Evolutionary conservation across 2,329 filamentous ascomycete species (phyloP).

Genomic region (Rutstroemia sp.): DNA sequence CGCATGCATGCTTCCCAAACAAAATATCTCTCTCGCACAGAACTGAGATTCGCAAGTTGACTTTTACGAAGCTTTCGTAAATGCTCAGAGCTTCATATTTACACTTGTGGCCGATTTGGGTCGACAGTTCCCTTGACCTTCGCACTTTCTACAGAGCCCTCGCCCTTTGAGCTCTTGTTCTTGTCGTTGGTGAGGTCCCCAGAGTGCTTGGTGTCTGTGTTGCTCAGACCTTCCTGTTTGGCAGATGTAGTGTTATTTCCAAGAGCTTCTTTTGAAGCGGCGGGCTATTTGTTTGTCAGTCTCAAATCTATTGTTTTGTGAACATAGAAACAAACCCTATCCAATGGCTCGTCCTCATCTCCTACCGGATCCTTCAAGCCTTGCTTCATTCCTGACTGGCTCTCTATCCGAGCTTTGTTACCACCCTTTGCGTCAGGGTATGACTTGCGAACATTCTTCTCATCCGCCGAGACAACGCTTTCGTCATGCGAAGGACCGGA

Average conservation of each 20-base stretch:
- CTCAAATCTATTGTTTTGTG: background rate
- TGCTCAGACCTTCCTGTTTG: slow-evolving; percentile 47
- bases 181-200: slow-evolving; percentile 35
- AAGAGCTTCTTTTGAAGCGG: slow-evolving; percentile 25
- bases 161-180: slow-evolving; percentile 48
- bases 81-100: background rate
- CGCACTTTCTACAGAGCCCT: slow-evolving; percentile 47
- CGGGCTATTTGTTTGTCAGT: slow-evolving; percentile 14
- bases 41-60: too few species aligned
- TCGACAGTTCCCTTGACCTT: slow-evolving; percentile 45
- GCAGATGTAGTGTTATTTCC: slow-evolving; percentile 37
- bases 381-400: slow-evolving; percentile 25
- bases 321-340: slow-evolving; percentile 13
- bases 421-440: slow-evolving; percentile 33
- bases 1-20: slow-evolving; percentile 9
- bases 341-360: slow-evolving; percentile 19
- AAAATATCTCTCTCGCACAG: too few species aligned
- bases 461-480: slow-evolving; percentile 16
- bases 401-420: slow-evolving; percentile 33
- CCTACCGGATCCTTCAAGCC: slow-evolving; percentile 10
- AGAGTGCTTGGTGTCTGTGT: slow-evolving; percentile 44
- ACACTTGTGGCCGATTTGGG: slow-evolving; percentile 23
- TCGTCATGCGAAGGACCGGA: slow-evolving; percentile 30
- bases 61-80: too few species aligned
- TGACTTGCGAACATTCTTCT: slow-evolving; percentile 28